These are phyloP conservation scores for Phaeoacremonium minimum DNA, from an alignment of 2,329 filamentous ascomycete species.

Conservation along the genomic window DNA sequence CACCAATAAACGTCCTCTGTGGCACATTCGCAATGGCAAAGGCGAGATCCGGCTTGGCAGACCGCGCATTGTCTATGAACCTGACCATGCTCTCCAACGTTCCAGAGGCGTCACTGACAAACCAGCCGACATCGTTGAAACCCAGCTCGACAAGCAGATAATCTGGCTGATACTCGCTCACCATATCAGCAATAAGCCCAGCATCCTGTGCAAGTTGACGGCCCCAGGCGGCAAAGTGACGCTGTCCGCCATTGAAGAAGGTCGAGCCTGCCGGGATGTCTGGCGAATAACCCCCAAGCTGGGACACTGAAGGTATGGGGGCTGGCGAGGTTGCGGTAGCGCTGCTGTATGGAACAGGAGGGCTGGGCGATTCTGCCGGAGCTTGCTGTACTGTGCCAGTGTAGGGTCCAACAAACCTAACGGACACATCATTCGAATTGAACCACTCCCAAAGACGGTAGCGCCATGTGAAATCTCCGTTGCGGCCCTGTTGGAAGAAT, in stretches of 20 bases:
- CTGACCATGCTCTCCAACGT: conserved; percentile 16
- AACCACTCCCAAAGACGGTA: conserved; percentile 36
- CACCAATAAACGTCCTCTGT: conserved; percentile 15
- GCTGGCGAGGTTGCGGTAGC: not conserved
- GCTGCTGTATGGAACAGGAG: not conserved
- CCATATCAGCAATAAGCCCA: conserved; percentile 17
- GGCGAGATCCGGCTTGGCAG: conserved; percentile 18
- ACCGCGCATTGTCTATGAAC: conserved; percentile 23
- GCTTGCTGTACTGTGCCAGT: conserved; percentile 18
- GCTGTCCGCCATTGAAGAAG: conserved; percentile 15
- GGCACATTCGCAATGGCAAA: conserved; percentile 23
- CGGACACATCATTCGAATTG: not conserved
- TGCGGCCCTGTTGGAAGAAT: not conserved
- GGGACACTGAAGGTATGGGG: not conserved
- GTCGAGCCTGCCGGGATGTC: too few species aligned
- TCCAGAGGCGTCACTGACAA: conserved; percentile 11
- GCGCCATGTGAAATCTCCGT: conserved; percentile 26
- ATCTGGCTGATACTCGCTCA: conserved; percentile 23
- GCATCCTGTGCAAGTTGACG: conserved; percentile 23
- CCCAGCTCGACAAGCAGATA: conserved; percentile 26
- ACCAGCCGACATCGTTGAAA: conserved; percentile 28
- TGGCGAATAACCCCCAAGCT: not conserved
- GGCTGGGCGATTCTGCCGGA: not conserved
- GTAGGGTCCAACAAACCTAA: conserved; percentile 28
- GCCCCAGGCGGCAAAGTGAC: conserved; percentile 28